Percentiles rank a stretch among this genome's conserved stretches.
Conservation (phyloP, 257 asterid species). For the Cynanchum wilfordii region DNA sequence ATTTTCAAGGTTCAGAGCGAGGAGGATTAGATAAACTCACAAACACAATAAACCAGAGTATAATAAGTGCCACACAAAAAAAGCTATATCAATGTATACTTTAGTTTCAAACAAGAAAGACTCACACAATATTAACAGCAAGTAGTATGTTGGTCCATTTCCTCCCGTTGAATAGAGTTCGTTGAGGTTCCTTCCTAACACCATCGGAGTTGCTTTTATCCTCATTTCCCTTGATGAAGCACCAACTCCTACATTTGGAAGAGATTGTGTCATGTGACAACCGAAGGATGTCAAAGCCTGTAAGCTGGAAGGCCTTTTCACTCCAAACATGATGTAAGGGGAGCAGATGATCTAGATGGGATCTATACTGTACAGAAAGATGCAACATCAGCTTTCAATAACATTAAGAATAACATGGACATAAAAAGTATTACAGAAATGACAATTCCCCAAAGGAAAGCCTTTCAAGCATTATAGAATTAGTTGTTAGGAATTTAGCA, state of each 20-base stretch:
- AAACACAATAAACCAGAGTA: not conserved
- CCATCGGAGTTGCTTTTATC: constrained; percentile 31
- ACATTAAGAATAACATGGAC: not conserved
- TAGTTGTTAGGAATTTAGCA: no score
- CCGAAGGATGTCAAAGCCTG: constrained; percentile 40
- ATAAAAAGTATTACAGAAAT: not conserved
- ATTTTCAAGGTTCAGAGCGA: not conserved
- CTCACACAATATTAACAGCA: constrained; percentile 75
- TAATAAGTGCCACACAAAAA: not conserved
- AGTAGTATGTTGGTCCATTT: constrained; percentile 66
- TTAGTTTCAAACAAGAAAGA: constrained; percentile 16
- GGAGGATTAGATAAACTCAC: not conserved
- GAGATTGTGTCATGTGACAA: constrained; percentile 46
- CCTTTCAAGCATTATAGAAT: not conserved
- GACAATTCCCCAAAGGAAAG: not conserved
- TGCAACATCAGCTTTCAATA: constrained; percentile 1
- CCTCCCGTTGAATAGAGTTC: constrained; percentile 45
- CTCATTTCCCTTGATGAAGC: constrained; percentile 52
- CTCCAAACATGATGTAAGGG: constrained; percentile 40
- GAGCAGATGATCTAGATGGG: constrained; percentile 43
- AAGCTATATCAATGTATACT: not conserved
- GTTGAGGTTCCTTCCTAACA: constrained; percentile 38
- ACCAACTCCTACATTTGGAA: constrained; percentile 39
- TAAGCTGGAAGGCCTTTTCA: constrained; percentile 42
- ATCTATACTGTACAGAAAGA: constrained; percentile 40